phyloP scores from a whole-genome alignment of 1,139 yeast genomes.

The Blastobotrys elegans region DNA sequence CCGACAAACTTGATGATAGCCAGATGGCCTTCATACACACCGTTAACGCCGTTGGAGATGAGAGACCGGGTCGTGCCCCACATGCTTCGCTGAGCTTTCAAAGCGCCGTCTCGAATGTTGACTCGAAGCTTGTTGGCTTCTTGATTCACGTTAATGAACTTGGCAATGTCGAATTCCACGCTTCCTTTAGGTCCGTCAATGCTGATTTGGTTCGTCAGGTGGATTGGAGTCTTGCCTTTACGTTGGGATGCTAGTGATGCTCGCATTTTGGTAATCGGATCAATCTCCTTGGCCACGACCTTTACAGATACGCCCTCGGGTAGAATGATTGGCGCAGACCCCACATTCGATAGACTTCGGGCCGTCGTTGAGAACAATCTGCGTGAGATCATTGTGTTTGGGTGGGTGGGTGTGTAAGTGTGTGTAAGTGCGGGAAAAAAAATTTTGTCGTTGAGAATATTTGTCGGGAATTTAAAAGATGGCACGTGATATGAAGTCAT shows the following conservation, averaged over 20 bases:
- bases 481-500: neutral
- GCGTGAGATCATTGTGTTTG: constrained; percentile 5
- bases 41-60: constrained; percentile 70
- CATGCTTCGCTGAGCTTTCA: constrained; percentile 71
- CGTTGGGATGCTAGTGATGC: constrained; percentile 34
- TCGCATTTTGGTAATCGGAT: constrained; percentile 43
- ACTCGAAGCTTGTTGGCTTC: constrained; percentile 46
- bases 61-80: constrained; percentile 94
- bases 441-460: neutral
- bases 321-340: constrained; percentile 53
- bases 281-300: constrained; percentile 39
- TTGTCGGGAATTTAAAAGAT: neutral
- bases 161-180: constrained; percentile 61
- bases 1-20: constrained; percentile 89
- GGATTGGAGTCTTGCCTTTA: constrained; percentile 59
- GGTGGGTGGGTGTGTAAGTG: neutral
- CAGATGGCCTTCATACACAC: constrained; percentile 90
- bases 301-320: constrained; percentile 48
- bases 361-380: constrained; percentile 12
- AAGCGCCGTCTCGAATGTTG: constrained; percentile 50
- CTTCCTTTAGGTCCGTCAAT: constrained; percentile 79
- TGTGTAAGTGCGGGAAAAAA: constrained; percentile 2
- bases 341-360: constrained; percentile 39
- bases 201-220: constrained; percentile 56
- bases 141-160: constrained; percentile 50